Conservation (phyloP, 2,329 filamentous ascomycete genomes). For the Cryphonectria carpinicola region DNA sequence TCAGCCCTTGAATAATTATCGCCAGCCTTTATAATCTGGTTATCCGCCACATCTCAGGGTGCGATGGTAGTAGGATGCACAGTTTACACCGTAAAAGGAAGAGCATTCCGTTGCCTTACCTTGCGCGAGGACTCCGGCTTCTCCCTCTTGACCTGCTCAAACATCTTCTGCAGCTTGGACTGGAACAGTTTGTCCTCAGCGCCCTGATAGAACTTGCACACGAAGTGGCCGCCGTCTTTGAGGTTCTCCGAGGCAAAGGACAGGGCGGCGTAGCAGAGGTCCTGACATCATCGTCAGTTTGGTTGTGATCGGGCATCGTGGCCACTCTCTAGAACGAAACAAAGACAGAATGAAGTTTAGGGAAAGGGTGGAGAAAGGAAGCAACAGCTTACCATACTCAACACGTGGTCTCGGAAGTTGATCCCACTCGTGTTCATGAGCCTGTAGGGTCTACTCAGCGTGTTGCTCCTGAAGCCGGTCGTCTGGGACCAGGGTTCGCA, state of each 20-base stretch:
- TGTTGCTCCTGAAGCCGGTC: conserved; percentile 78
- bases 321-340: background rate
- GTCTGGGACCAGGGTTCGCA: conserved; percentile 92
- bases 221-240: conserved; percentile 80
- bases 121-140: conserved; percentile 90
- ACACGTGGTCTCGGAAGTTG: conserved; percentile 82
- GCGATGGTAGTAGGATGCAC: background rate
- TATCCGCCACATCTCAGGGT: conserved; percentile 13
- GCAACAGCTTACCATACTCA: conserved; percentile 79
- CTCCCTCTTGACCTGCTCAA: conserved; percentile 78
- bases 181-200: conserved; percentile 82
- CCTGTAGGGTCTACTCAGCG: conserved; percentile 97
- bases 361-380: conserved; percentile 13
- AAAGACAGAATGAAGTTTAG: conserved; percentile 7
- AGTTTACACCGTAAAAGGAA: background rate
- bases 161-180: conserved; percentile 72
- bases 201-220: conserved; percentile 98
- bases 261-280: conserved; percentile 85
- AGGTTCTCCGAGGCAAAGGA: conserved; percentile 85
- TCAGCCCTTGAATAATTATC: background rate
- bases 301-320: background rate
- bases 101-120: conserved; percentile 53
- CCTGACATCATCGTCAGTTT: conserved; percentile 54
- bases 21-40: no score
- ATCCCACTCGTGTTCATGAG: conserved; percentile 99